A percentile compares a stretch with the other conserved stretches of the same genome.
Evolutionary conservation across 208 protist species (phyloP).

Genomic region (Zelonia costaricensis): DNA sequence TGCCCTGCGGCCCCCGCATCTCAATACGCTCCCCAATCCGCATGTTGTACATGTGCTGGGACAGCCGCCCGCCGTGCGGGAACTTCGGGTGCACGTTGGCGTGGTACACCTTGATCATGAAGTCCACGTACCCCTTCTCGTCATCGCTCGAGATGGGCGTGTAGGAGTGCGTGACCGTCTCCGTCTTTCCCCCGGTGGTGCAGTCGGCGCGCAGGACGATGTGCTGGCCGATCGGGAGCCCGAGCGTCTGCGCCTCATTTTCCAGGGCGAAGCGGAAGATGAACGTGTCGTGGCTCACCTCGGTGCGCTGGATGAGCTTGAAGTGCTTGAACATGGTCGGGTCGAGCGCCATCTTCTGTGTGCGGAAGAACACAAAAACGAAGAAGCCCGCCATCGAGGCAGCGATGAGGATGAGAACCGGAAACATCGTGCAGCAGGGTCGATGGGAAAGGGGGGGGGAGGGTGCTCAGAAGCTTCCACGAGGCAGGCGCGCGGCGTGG

Average conservation of each 20-base stretch:
- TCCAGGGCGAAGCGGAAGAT: conserved; percentile 87
- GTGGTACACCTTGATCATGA: conserved; percentile 94
- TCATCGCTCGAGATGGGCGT: conserved; percentile 91
- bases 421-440: conserved; percentile 10
- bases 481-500: neutral
- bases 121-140: conserved; percentile 90
- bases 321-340: conserved; percentile 56
- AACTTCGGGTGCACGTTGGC: conserved; percentile 78
- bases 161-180: conserved; percentile 83
- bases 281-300: conserved; percentile 67
- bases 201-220: conserved; percentile 58
- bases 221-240: conserved; percentile 85
- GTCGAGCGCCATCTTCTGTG: conserved; percentile 45
- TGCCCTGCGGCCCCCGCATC: conserved; percentile 88
- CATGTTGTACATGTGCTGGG: conserved; percentile 87
- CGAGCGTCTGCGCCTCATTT: conserved; percentile 44
- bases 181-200: conserved; percentile 39
- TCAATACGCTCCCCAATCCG: conserved; percentile 81
- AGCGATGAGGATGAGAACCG: conserved; percentile 22
- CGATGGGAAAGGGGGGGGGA: neutral
- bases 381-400: conserved; percentile 28
- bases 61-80: conserved; percentile 87
- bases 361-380: conserved; percentile 26
- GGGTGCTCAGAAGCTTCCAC: too few species aligned
- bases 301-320: conserved; percentile 51